Percentiles rank a stretch among this genome's conserved stretches.
phyloP scores from a whole-genome alignment of 2,329 filamentous ascomycete genomes.

The Colletotrichum falcatum region DNA sequence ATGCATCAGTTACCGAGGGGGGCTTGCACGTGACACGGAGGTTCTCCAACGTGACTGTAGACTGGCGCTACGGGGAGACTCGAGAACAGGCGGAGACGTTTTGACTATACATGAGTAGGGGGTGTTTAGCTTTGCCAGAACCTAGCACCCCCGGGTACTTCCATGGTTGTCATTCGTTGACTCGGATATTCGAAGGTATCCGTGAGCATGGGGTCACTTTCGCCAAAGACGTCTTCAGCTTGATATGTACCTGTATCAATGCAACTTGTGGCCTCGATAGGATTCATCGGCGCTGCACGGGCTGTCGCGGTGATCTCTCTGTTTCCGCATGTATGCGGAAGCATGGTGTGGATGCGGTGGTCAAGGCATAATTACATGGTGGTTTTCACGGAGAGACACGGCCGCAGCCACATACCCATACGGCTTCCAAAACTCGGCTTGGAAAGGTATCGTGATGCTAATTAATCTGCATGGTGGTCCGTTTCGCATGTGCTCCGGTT shows the following conservation, averaged over 20 bases:
- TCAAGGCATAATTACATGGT: background rate
- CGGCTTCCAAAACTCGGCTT: constrained; percentile 17
- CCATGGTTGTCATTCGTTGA: background rate
- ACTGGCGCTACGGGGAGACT: background rate
- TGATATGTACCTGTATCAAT: background rate
- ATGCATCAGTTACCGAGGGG: constrained; percentile 1
- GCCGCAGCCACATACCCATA: background rate
- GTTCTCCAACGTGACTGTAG: constrained; percentile 7
- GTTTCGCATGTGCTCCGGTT: background rate
- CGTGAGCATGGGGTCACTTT: background rate
- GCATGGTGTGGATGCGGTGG: constrained; percentile 13
- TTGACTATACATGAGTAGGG: too few relatives aligned
- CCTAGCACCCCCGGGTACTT: constrained; percentile 3
- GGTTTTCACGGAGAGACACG: background rate
- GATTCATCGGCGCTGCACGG: background rate
- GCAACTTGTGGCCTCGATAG: background rate
- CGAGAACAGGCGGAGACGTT: constrained; percentile 11
- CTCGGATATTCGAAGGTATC: background rate
- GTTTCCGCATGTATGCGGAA: constrained; percentile 2
- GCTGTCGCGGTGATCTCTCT: background rate
- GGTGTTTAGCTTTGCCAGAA: too few relatives aligned
- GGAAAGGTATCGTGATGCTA: background rate
- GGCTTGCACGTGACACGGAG: constrained; percentile 1
- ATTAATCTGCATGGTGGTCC: constrained; percentile 2
- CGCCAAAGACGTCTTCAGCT: background rate